Conservation (phyloP, 2,329 filamentous ascomycete species). For the Xylariaceae sp. region DNA sequence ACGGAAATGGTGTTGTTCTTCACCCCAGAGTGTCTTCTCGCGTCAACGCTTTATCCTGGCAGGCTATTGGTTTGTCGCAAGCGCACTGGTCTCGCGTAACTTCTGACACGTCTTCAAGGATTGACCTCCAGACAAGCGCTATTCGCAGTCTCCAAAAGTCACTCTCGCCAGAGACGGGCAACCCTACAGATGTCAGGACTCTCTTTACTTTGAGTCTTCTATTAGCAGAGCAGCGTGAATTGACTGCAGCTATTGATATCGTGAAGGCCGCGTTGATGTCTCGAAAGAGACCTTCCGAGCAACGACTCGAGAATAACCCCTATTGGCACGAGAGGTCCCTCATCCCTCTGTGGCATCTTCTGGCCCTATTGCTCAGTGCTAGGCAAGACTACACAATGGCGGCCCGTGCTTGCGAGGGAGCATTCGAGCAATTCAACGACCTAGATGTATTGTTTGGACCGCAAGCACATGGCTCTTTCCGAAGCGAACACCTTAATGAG, state of each 20-base stretch:
- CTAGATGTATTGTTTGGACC: slow-evolving; percentile 64
- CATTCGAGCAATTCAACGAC: slow-evolving; percentile 82
- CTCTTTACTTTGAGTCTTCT: slow-evolving; percentile 77
- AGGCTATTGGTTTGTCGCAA: slow-evolving; percentile 78
- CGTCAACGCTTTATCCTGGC: slow-evolving; percentile 67
- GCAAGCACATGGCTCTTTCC: slow-evolving; percentile 44
- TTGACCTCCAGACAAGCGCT: slow-evolving; percentile 71
- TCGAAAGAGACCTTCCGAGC: slow-evolving; percentile 44
- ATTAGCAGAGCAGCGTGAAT: slow-evolving; percentile 80
- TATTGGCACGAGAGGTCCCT: slow-evolving; percentile 60
- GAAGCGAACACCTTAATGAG: slow-evolving; percentile 64
- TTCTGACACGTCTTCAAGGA: slow-evolving; percentile 64
- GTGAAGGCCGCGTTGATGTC: slow-evolving; percentile 70
- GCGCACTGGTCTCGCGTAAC: slow-evolving; percentile 84
- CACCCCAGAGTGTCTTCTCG: slow-evolving; percentile 50
- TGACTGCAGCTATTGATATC: slow-evolving; percentile 74
- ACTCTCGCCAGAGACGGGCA: slow-evolving; percentile 60
- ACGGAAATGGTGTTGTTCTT: slow-evolving; percentile 30
- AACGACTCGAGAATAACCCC: slow-evolving; percentile 41
- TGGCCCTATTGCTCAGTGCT: slow-evolving; percentile 79
- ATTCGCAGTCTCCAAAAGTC: slow-evolving; percentile 70
- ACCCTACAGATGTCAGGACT: slow-evolving; percentile 65
- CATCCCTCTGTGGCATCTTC: slow-evolving; percentile 85
- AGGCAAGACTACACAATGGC: slow-evolving; percentile 80
- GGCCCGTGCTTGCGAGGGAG: slow-evolving; percentile 77